Percentiles rank a stretch among this genome's conserved stretches.
Conservation (phyloP, 805 yeast species). For the Komagataella kurtzmanii region DNA sequence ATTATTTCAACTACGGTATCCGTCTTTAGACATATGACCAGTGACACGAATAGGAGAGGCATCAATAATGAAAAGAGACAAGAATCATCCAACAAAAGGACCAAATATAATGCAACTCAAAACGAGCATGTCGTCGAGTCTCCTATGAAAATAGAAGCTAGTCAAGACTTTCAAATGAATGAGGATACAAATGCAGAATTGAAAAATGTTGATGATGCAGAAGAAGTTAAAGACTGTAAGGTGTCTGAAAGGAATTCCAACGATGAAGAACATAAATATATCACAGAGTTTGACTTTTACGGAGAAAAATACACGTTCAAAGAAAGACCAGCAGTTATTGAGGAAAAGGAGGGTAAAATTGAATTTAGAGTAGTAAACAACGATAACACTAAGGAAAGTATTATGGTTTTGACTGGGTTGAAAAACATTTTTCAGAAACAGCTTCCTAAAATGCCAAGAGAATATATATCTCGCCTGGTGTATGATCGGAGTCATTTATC, state of each 20-base stretch:
- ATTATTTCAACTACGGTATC: too few relatives aligned
- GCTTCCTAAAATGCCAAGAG: slow-evolving; percentile 97
- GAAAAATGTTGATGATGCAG: slow-evolving; percentile 8
- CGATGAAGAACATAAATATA: slow-evolving; percentile 14
- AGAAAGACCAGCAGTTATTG: slow-evolving; percentile 89
- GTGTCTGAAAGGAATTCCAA: slow-evolving; percentile 9
- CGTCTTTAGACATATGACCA: neutral
- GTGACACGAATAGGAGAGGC: slow-evolving; percentile 7
- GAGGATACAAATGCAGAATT: slow-evolving; percentile 4
- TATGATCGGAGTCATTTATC: slow-evolving; percentile 91
- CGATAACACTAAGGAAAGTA: slow-evolving; percentile 74
- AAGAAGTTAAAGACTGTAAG: slow-evolving; percentile 6
- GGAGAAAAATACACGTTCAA: slow-evolving; percentile 74
- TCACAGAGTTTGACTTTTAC: slow-evolving; percentile 48
- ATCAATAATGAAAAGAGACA: slow-evolving; percentile 10
- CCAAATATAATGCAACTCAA: slow-evolving; percentile 6
- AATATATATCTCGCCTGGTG: slow-evolving; percentile 87
- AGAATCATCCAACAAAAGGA: slow-evolving; percentile 18
- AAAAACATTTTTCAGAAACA: slow-evolving; percentile 96
- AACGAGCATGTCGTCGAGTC: neutral
- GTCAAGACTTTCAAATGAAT: neutral
- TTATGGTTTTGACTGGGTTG: slow-evolving; percentile 88
- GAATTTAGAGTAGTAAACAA: slow-evolving; percentile 95
- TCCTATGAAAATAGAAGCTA: neutral
- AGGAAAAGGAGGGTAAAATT: slow-evolving; percentile 84